phyloP scores from a whole-genome alignment of 495 filamentous ascomycete genomes.

The Penicillium salamii region DNA sequence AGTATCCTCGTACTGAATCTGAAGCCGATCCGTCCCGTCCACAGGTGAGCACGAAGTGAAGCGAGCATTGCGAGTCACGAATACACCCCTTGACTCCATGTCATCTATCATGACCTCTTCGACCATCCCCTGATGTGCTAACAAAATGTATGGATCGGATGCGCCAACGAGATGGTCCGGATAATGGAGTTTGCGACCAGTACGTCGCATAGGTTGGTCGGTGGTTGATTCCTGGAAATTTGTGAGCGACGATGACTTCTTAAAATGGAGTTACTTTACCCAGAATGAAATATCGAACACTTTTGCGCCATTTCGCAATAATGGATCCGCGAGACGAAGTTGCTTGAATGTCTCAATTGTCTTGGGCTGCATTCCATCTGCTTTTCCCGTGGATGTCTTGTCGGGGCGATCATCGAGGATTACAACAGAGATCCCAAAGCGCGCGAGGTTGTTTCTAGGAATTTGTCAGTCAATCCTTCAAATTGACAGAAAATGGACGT shows the following conservation, averaged over 20 bases:
- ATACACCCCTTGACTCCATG: constrained; percentile 53
- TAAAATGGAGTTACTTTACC: constrained; percentile 30
- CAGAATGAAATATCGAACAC: constrained; percentile 73
- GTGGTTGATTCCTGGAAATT: constrained; percentile 52
- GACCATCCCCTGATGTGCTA: constrained; percentile 73
- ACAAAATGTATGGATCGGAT: constrained; percentile 66
- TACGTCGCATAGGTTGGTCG: constrained; percentile 53
- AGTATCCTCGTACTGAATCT: constrained; percentile 25
- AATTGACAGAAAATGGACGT: constrained; percentile 14
- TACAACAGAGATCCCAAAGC: constrained; percentile 65
- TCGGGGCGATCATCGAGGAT: constrained; percentile 70
- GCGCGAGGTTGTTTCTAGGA: constrained; percentile 58
- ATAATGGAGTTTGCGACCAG: constrained; percentile 67
- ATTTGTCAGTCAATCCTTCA: neutral
- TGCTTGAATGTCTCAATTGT: constrained; percentile 73
- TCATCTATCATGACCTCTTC: constrained; percentile 67
- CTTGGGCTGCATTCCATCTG: constrained; percentile 76
- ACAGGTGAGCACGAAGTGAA: constrained; percentile 51
- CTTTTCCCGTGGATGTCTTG: constrained; percentile 68
- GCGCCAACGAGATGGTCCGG: constrained; percentile 67
- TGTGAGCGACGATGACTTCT: constrained; percentile 1
- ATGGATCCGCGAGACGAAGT: constrained; percentile 60
- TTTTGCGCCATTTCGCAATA: constrained; percentile 59
- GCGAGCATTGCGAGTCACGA: constrained; percentile 53
- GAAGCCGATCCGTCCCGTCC: constrained; percentile 20